Conservation (phyloP, 176 grass and related monocot genomes). For the maize (Zea mays) region Zm-B73-REFERENCE-NAM-5.0 NC_050099.1:243886001-243886500, state of each 20-base stretch:
- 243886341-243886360: slow-evolving; percentile 92
- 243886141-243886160: neutral
- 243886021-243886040: neutral
- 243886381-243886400: slow-evolving; percentile 75
- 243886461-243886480: neutral
- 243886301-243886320: slow-evolving; percentile 39
- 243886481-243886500: neutral
- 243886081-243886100: neutral
- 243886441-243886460: neutral
- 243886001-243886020: neutral
- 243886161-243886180: neutral
- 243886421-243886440: slow-evolving; percentile 21
- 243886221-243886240: neutral
- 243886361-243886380: slow-evolving; percentile 82
- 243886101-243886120: neutral
- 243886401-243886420: slow-evolving; percentile 59
- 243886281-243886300: slow-evolving; percentile 44
- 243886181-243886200: neutral
- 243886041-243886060: neutral
- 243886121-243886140: neutral
- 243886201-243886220: neutral
- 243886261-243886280: slow-evolving; percentile 49
- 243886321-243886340: slow-evolving; percentile 34
- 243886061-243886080: neutral
- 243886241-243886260: slow-evolving; percentile 20